Conservation (phyloP, 371 early-diverging fungal genomes). For the Rhizopus delemar region DNA sequence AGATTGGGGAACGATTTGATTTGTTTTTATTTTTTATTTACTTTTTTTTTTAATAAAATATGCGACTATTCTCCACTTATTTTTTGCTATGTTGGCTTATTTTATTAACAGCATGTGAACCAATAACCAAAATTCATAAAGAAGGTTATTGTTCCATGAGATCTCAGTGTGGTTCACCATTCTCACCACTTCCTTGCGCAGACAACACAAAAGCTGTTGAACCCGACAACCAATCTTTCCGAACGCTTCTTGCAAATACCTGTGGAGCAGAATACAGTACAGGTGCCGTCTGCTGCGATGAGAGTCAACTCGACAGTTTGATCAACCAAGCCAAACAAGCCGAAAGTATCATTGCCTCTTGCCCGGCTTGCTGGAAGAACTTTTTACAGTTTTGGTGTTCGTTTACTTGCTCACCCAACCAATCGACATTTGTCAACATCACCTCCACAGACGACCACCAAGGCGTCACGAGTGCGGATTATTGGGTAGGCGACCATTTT, state of each 20-base stretch:
- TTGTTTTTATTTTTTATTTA: too few relatives aligned
- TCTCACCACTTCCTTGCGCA: conserved; percentile 51
- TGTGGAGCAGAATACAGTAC: conserved; percentile 62
- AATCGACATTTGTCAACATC: conserved; percentile 72
- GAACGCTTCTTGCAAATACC: conserved; percentile 52
- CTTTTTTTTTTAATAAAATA: too few relatives aligned
- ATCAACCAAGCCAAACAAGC: conserved; percentile 57
- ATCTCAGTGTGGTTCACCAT: conserved; percentile 54
- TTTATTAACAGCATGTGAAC: not conserved
- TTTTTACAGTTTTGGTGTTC: conserved; percentile 73
- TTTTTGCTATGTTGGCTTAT: not conserved
- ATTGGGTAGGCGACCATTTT: conserved; percentile 62
- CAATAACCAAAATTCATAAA: conserved; percentile 41
- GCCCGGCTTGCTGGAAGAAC: conserved; percentile 81
- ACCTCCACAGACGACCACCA: conserved; percentile 39
- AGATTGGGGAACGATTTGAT: too few relatives aligned
- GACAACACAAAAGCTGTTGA: conserved; percentile 52
- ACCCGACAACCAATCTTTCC: conserved; percentile 47
- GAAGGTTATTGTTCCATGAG: conserved; percentile 67
- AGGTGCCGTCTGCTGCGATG: conserved; percentile 65
- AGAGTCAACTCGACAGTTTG: conserved; percentile 56
- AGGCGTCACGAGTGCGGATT: conserved; percentile 55
- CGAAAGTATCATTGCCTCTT: conserved; percentile 61
- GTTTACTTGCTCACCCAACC: conserved; percentile 73
- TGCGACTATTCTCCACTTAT: not conserved